Base-by-base conservation (phyloP, 257 asterid genomes). In the Plantago ovata region DNA sequence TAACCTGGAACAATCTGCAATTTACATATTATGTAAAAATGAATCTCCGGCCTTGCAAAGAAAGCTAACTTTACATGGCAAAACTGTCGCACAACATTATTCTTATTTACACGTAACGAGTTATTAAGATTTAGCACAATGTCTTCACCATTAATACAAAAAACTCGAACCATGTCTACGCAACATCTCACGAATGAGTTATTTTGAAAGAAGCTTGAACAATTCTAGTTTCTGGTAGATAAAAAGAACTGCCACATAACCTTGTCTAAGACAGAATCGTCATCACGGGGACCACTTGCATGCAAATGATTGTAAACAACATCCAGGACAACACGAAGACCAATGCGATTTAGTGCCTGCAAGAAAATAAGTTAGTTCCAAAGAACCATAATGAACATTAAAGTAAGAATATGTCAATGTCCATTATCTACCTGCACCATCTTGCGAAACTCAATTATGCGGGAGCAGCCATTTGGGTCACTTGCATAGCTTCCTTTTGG, bases 1-100 rank as follows among this genome's bases (percentile, higher is more conserved):
- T 92, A 92, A 63, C 98, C 98, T 21, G 98, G 98, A 77, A 92
- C 98, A 56, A 91, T 87, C 98, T 91, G 87, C 84, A 81, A 50
- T 59, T 46, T 65, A 23, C 21, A 39, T 66, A 20, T 24, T 41
- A 56, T 43, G 38, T 41, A 46, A 28, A 16, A 38, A 55, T 68
- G 43, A 32, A 46, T 14, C 40, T 47, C 14, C 16, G n/a, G 13
- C 38, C 13, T 32, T 12, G 12, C 21, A 44, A 57, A 49, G 23
- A 9, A 55, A 47, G 38, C 46, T 11, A 19, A 18, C 48, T 7
- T 7, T 1, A 12, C 57, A 10, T 0, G 42, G 7, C 38, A 50
- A 22, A 50, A 57, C 6, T 23, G 48, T 23, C n/a, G 9, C 11
- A 49, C 28, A 4, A 6, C 21, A 52, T 8, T 63, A 4, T 13